Conservation (phyloP, 1,284 basidiomycete species). For the Cryptococcus deneoformans region DNA sequence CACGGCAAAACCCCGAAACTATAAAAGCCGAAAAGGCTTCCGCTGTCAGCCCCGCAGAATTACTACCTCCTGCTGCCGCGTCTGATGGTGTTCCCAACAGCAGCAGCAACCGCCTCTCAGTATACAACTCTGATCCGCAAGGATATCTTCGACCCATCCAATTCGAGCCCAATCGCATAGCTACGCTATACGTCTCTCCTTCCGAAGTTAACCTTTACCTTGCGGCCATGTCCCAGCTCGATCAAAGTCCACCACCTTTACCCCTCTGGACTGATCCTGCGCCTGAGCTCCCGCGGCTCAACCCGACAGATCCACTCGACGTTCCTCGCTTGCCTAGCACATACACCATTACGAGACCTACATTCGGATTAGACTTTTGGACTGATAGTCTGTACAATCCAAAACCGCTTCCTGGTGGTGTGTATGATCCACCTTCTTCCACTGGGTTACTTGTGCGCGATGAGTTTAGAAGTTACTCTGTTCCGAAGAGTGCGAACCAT, state of each 20-base stretch:
- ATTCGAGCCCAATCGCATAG: conserved; percentile 28
- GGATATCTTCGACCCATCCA: conserved; percentile 26
- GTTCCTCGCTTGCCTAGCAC: not conserved
- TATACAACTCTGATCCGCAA: not conserved
- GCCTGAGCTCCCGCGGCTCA: conserved; percentile 27
- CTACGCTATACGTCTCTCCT: conserved; percentile 35
- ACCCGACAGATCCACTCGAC: not conserved
- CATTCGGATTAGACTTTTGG: not conserved
- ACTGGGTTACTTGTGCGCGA: conserved; percentile 27
- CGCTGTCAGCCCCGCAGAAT: no score
- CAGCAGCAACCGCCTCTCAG: not conserved
- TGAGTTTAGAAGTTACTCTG: conserved; percentile 19
- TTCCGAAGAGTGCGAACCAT: conserved; percentile 15
- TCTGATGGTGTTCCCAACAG: no score
- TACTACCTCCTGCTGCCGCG: no score
- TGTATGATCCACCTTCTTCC: not conserved
- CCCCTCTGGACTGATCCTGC: conserved; percentile 38
- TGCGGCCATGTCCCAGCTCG: conserved; percentile 36
- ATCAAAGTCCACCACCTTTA: conserved; percentile 27
- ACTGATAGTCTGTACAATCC: conserved; percentile 18
- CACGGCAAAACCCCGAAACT: no score
- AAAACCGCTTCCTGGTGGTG: conserved; percentile 28
- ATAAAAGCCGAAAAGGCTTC: no score
- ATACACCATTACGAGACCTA: no score
- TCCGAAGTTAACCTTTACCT: conserved; percentile 42